Evolutionary conservation across 2,329 filamentous ascomycete species (phyloP), one percentile per base, ranked within the genome.

Genomic region (Pleurostoma richardsiae): DNA sequence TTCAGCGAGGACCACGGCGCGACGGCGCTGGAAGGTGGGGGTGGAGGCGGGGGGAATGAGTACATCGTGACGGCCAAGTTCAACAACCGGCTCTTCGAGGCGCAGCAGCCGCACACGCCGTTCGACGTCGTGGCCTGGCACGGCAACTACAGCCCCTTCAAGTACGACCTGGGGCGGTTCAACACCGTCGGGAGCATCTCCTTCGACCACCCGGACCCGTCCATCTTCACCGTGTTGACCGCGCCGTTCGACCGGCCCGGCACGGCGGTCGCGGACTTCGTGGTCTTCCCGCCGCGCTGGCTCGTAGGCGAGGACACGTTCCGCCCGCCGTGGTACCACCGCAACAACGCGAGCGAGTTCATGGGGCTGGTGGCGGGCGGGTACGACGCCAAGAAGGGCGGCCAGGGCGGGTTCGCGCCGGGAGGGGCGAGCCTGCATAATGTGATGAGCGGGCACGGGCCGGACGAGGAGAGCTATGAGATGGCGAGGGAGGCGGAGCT

Each of bases 41-140:
- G 19, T 19, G 19, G 19, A 19, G 19, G 19, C 19, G 69, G 64
- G 41, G 52, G 54, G 4, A 63, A 43, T 45, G 46, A 46, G 43
- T 72, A 73, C 66, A 76, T 70, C 6, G 66, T 88, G 33, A 74
- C 76, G 31, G 74, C 74, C 61, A 88, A 88, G 62, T 85, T 88
- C 58, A 80, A 82, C 59, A 83, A 85, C 54, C 71, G 74, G 41
- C 76, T 89, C 43, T 90, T 87, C 66, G 68, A 70, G 36, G 82
- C 83, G 5, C 71, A 62, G 39, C 86, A 90, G 65, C 63, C 73
- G 8, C 87, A 90, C 61, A 85, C 82, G 0, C 86, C 87, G 0
- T 91, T 90, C 57, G 86, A 91, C 56, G 80, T 91, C 0, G 86
- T 90, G 3, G 85, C 83, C 3, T 91, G 86, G 86, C 86, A 91